These are phyloP conservation scores for Metschnikowia noctiluminum DNA, from an alignment of 805 yeast species.

Conservation along the genomic window DNA sequence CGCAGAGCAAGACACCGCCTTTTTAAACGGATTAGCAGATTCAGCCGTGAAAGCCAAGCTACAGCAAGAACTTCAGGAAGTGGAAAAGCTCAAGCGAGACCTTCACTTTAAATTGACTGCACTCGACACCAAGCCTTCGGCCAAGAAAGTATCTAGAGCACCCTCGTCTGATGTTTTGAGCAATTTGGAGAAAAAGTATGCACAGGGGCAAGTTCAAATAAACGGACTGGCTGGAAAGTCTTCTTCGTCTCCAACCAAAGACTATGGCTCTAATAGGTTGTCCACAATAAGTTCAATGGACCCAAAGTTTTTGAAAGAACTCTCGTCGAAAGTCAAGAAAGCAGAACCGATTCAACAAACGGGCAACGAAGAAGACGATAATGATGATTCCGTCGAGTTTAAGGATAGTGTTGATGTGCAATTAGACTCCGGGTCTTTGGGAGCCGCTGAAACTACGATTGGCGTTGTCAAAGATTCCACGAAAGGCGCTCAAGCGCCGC, in stretches of 20 bases:
- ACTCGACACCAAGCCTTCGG: conserved; percentile 9
- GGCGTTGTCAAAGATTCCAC: too few species aligned
- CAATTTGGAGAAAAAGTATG: conserved; percentile 43
- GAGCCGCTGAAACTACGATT: too few species aligned
- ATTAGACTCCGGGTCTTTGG: too few species aligned
- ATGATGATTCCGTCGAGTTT: conserved; percentile 2
- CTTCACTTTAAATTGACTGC: conserved; percentile 38
- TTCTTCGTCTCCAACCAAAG: conserved; percentile 21
- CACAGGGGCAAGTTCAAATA: conserved; percentile 39
- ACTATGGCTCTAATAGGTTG: conserved; percentile 29
- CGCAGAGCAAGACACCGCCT: conserved; percentile 17
- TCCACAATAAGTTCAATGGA: conserved; percentile 39
- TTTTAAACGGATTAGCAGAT: conserved; percentile 23
- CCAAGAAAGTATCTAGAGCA: conserved; percentile 13
- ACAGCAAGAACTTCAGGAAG: conserved; percentile 41
- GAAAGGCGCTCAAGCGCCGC: too few species aligned
- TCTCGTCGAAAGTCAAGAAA: conserved; percentile 47
- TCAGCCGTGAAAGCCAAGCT: conserved; percentile 35
- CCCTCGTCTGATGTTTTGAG: conserved; percentile 18
- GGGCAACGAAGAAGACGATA: conserved; percentile 18
- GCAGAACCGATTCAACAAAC: conserved; percentile 32
- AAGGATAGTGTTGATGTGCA: too few species aligned
- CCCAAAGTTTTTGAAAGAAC: conserved; percentile 52
- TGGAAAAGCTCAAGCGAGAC: conserved; percentile 38
- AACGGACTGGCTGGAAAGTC: conserved; percentile 10